A percentile compares a stretch with the other conserved stretches of the same genome.
Evolutionary conservation across 1,284 basidiomycete genomes (phyloP).

Genomic region (Cryptococcus neoformans): DNA sequence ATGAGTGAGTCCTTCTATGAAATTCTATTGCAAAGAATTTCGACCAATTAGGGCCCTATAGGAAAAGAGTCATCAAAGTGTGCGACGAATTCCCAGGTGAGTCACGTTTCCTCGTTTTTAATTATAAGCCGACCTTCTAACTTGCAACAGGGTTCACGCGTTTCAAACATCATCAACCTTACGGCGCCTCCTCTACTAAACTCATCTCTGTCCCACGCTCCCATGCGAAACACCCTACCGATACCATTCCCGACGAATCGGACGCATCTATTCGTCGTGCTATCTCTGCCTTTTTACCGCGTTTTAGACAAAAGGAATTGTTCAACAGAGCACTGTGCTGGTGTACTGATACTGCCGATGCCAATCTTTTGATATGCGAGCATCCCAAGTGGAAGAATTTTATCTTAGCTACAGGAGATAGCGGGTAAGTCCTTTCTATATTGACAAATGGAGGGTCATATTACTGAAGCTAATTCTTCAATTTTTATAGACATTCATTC

Average conservation of each 20-base stretch:
- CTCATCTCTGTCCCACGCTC: slow-evolving; percentile 42
- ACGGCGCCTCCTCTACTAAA: slow-evolving; percentile 14
- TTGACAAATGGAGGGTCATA: slow-evolving; percentile 46
- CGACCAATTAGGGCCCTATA: no score
- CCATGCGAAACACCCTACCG: slow-evolving; percentile 41
- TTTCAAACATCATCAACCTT: slow-evolving; percentile 19
- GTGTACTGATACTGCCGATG: slow-evolving; percentile 45
- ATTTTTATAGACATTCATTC: slow-evolving; percentile 27
- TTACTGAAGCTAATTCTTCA: not conserved
- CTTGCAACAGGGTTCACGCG: slow-evolving; percentile 25
- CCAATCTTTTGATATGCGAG: slow-evolving; percentile 31
- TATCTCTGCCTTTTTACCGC: slow-evolving; percentile 36
- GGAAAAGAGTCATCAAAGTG: slow-evolving; percentile 24
- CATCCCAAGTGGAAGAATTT: slow-evolving; percentile 35
- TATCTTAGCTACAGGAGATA: slow-evolving; percentile 38
- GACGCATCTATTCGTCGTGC: slow-evolving; percentile 22
- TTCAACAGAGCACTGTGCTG: slow-evolving; percentile 43
- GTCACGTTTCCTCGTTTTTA: no score
- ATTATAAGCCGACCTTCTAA: no score
- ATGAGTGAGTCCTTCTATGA: not conserved
- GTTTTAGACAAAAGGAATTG: slow-evolving; percentile 25
- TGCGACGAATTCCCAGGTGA: slow-evolving; percentile 31
- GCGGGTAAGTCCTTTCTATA: slow-evolving; percentile 41
- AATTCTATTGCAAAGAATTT: not conserved
- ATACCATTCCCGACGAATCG: slow-evolving; percentile 37